These are phyloP conservation scores for Cornus suecica DNA, from an alignment of 148 eudicot genomes.

Conservation along the genomic window DNA sequence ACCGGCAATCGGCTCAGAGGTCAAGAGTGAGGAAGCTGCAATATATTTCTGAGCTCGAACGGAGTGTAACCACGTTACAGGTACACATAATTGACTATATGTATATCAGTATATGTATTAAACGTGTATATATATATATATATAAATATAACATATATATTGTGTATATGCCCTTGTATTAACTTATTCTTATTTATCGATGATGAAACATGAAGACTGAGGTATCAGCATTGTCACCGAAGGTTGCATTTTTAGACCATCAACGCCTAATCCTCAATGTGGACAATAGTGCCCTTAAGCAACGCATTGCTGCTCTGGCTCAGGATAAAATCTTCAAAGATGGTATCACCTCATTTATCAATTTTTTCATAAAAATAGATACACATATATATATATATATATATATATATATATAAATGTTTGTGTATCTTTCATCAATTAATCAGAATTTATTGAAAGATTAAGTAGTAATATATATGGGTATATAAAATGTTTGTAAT, in stretches of 20 bases:
- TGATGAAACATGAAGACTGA: constrained; percentile 44
- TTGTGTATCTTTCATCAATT: too few relatives aligned
- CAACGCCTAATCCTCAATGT: constrained; percentile 71
- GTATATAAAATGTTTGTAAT: too few relatives aligned
- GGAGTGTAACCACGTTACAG: constrained; percentile 86
- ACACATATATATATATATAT: too few relatives aligned
- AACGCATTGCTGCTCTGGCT: constrained; percentile 79
- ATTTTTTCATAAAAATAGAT: too few relatives aligned
- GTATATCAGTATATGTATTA: background rate
- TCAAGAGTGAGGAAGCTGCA: constrained; percentile 93
- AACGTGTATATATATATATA: background rate
- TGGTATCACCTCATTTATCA: constrained; percentile 28
- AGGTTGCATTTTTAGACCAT: constrained; percentile 78
- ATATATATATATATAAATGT: too few relatives aligned
- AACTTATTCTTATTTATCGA: background rate
- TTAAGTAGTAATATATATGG: too few relatives aligned
- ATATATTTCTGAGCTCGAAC: constrained; percentile 91
- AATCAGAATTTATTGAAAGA: too few relatives aligned
- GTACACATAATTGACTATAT: constrained; percentile 21
- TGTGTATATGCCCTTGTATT: background rate
- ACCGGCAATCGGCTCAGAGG: constrained; percentile 96
- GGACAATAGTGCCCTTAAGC: constrained; percentile 74
- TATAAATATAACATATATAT: background rate
- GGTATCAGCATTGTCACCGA: constrained; percentile 76
- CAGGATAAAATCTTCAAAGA: constrained; percentile 87